Evolutionary conservation across 2,329 filamentous ascomycete genomes (phyloP).

Genomic region (Beauveria caledonica): DNA sequence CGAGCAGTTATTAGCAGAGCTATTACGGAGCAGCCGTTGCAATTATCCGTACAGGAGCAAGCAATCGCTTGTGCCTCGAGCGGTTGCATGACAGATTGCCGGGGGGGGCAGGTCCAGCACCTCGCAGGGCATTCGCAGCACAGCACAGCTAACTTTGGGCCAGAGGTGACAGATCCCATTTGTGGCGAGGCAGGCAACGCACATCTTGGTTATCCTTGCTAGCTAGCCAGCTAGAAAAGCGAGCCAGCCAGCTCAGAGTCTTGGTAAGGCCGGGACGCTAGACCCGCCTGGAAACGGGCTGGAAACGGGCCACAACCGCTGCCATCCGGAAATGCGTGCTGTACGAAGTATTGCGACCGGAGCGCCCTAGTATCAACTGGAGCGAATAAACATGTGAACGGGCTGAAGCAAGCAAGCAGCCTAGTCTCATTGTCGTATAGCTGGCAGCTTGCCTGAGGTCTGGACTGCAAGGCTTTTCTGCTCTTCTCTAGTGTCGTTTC

Average conservation of each 20-base stretch:
- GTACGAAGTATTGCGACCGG: background rate
- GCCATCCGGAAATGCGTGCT: slow-evolving; percentile 6
- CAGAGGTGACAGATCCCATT: slow-evolving; percentile 21
- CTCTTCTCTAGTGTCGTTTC: background rate
- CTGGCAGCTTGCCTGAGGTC: background rate
- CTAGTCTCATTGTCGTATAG: background rate
- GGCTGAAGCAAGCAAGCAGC: background rate
- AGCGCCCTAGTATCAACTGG: background rate
- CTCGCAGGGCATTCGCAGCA: background rate
- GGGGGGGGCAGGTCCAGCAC: background rate
- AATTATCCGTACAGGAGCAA: background rate
- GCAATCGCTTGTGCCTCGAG: slow-evolving; percentile 1
- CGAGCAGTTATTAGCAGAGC: background rate
- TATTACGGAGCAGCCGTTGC: background rate
- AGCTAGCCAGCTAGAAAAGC: background rate
- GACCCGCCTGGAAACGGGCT: slow-evolving; percentile 14
- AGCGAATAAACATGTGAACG: background rate
- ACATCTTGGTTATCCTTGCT: slow-evolving; percentile 11
- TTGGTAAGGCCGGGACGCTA: slow-evolving; percentile 19
- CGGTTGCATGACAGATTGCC: background rate
- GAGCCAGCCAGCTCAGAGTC: slow-evolving; percentile 2
- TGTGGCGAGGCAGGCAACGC: slow-evolving; percentile 12
- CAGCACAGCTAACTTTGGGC: background rate
- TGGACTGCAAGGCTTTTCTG: background rate
- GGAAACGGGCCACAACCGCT: slow-evolving; percentile 6